Base-by-base conservation (phyloP, 1,139 yeast species). In the Ogataea hybrid region DNA sequence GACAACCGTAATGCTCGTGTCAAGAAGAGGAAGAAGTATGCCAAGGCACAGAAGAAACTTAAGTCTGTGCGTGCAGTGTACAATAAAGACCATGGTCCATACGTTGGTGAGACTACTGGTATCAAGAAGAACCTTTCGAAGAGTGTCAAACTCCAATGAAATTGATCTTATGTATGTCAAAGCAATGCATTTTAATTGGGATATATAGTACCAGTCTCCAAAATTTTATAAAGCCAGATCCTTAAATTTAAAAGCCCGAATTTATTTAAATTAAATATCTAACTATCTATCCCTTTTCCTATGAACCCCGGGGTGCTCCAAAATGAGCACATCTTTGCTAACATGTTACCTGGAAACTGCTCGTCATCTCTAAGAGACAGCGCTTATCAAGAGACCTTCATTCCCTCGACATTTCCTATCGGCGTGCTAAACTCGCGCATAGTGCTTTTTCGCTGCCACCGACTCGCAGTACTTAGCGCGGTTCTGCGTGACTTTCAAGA, bases 1-100 rank as follows among this genome's bases (percentile, higher is more conserved):
- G 97, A 88, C 54, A 82, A 85, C 71, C 78, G 97, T 69, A 94
- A 92, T 63, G 79, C 97, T 32, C 84, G 99, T 69, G 97, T 92
- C 61, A 92, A 92, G 75, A 92, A 92, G 95, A 84, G 97, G 75
- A 86, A 82, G 81, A 88, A 88, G 79, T 92, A 86, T 70, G 97
- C 88, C 51, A 77, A 79, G 63, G 98, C 99, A 30, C 82, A 89
- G 71, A 90, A 89, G 88, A 89, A 89, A 65, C 83, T 94, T 63
- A 82, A 83, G 61, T 84, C 95, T 47, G 84, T 87, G 50, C 83
- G 96, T 65, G 88, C 87, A 47, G 97, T 89, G 21, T 89, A 84
- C 72, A 77, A 83, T 56, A 81, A 79, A 35, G 86, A 81, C 55
- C 73, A 77, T 49, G 89, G 96, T 41, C 83, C 96, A 3, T 92